Base-by-base conservation (phyloP, 2,329 filamentous ascomycete genomes). In the Fusarium kyushuense region DNA sequence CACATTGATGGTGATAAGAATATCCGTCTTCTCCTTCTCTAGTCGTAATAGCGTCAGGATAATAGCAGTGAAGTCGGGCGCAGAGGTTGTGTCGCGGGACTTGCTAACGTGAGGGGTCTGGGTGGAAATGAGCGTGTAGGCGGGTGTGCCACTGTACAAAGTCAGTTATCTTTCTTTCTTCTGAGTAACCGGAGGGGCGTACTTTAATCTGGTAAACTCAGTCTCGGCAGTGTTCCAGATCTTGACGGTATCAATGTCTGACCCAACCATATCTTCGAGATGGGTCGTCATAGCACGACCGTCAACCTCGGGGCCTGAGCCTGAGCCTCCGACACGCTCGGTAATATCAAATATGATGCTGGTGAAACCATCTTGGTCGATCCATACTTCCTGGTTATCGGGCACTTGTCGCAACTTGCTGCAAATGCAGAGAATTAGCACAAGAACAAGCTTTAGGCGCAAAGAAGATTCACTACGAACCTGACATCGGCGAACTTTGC, bases 281-380 rank as follows among this genome's bases (percentile, higher is more conserved):
- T 92, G 90, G 13, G 85, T 87, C 4, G 89, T 88, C 74, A 91
- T 81, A 23, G 93, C 93, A 43, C 86, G 87, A 57, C 91, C 90
- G 72, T 94, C 89, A 35, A 87, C 86, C 73, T 89, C 86, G 19
- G 88, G 83, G 3, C 83, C 80, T 41, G 80, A 82, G 30, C 84
- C 83, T 6, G 86, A 74, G 16, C 79, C 76, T 62, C 87, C 86
- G 23, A 97, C 90, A 57, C 92, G 91, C 82, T 97, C 91, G 55
- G 92, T 91, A 75, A 98, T 93, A 74, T 98, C 95, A 79, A 97
- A 87, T 72, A 97, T 94, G 77, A 97, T 89, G 80, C 88, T 94
- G 5, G 92, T 93, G 78, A 94, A 94, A 49, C 93, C 94, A 66
- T 91, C 86, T 68, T 87, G 86, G 77, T 96, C 93, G 75, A 97